phyloP scores from a whole-genome alignment of 2,329 filamentous ascomycete genomes.

The Ceratocystis harringtonii region DNA sequence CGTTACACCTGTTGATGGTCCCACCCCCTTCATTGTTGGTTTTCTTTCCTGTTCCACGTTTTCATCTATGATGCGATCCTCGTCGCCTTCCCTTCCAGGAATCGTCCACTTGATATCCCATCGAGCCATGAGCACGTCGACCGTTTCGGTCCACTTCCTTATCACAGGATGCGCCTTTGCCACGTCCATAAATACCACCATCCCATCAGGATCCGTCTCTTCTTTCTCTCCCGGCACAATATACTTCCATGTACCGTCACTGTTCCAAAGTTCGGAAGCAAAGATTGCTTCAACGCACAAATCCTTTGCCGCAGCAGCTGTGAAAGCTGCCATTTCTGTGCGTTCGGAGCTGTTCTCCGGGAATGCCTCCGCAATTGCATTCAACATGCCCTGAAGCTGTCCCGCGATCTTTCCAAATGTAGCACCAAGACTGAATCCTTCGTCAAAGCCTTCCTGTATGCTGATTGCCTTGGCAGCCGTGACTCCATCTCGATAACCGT shows the following conservation, averaged over 20 bases:
- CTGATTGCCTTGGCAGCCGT: constrained; percentile 56
- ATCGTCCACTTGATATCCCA: constrained; percentile 15
- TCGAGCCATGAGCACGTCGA: constrained; percentile 8
- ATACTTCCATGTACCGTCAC: constrained; percentile 59
- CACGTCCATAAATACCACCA: constrained; percentile 44
- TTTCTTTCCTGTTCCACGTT: constrained; percentile 28
- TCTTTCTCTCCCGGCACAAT: constrained; percentile 27
- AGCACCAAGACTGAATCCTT: constrained; percentile 73
- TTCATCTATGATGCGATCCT: constrained; percentile 23
- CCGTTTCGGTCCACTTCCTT: constrained; percentile 34
- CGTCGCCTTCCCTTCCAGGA: constrained; percentile 14
- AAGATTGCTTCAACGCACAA: constrained; percentile 50
- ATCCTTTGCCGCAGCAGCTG: constrained; percentile 40
- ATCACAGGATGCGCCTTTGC: constrained; percentile 54
- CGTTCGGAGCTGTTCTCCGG: constrained; percentile 20
- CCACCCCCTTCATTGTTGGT: constrained; percentile 20
- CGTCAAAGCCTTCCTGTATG: constrained; percentile 81
- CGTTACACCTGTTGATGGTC: constrained; percentile 7
- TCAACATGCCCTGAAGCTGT: constrained; percentile 58
- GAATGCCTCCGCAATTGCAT: constrained; percentile 48
- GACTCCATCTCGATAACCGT: constrained; percentile 83
- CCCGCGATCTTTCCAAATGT: constrained; percentile 62
- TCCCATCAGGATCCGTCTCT: constrained; percentile 23
- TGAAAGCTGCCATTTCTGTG: constrained; percentile 23
- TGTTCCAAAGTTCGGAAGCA: constrained; percentile 47